Evolutionary conservation across 495 filamentous ascomycete species (phyloP), one percentile per base, ranked within the genome.

Genomic region (Cetradonia linearis): DNA sequence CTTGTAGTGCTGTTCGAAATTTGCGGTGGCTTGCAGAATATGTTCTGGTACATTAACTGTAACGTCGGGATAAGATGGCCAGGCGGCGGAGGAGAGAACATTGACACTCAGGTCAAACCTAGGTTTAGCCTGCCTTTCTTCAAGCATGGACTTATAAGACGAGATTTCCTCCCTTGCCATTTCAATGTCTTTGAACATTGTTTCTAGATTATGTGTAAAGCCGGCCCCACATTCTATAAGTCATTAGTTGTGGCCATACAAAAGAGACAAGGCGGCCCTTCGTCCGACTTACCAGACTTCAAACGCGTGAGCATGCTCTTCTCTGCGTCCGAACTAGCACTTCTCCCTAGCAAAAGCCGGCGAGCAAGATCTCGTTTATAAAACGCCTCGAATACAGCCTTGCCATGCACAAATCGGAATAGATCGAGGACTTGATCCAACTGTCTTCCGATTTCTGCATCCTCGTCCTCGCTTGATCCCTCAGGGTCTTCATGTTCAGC

Each of bases 171-270:
- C 91, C 37, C 83, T 81, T 14, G 86, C 86, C 56, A 96, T 78
- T 62, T 95, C 91, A 71, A 96, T 88, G 67, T 99, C 93, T 68
- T 95, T 96, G 76, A 99, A 97, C 93, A 99, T 99, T 37, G 89
- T 87, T 71, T 99, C 93, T 2, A 99, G 78, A 66, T 99, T 97
- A 65, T 95, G 89, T 1, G 94, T 97, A 69, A 97, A 97, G 63
- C 79, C 84, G 3, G 87, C 84, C 30, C 94, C 94, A 69, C 93
- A 97, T 75, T 97, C 92, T 84, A 59, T 13, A 55, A 3, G 23
- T 64, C 49, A 65, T 52, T 59, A 66, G 63, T 25, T 34, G 18
- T 55, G 40, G 20, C 47, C 44, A 52, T 23, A 8, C 7, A 46
- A n/a, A 25, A 5, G 13, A 46, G n/a, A 46, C 7, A 10, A 42